Base-by-base conservation (phyloP, 306 rosid species). In the Castanopsis chinensis region DNA sequence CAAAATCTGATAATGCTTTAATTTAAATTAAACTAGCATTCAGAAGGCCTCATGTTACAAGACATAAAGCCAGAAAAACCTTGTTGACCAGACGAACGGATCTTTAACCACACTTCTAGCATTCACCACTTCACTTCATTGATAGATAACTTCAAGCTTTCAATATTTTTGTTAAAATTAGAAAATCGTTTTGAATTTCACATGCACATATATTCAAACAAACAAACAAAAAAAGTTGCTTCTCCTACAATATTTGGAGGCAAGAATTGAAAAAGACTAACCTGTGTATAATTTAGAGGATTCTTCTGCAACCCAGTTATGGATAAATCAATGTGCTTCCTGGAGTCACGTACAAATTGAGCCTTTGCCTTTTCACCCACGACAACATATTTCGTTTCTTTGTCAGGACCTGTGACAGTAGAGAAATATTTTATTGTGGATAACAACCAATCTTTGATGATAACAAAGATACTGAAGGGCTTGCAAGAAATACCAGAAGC, bases 301-400 rank as follows among this genome's bases (percentile, higher is more conserved):
- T 93, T 89, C 83, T 93, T 95, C 89, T 95, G 99, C 91, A 95
- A 69, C 84, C 90, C 99, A 74, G 97, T 87, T 37, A 95, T 58
- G 81, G 6, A 51, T 58, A 95, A 58, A 75, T 17, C 85, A 76
- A 95, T 93, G 76, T 91, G 49, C 58, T 93, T 85, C 93, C 84
- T 93, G 21, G 97, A 95, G 87, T 95, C 99, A 82, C 99, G 98
- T 4, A 89, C 4, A 85, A 95, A 61, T 69, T 95, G 99, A 65
- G 92, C 99, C 86, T 93, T 95, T 20, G 98, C 99, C 80, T 95
- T 95, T 86, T 95, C 99, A 67, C 98, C 99, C 98, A 95, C 80
- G 55, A 95, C 28, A 35, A 90, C 97, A 75, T 95, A 95, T 71
- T 91, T 93, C 30, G 90, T 49, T 86, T 89, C 96, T 75, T 89